Conservation (phyloP, 495 filamentous ascomycete genomes). For the Hyaloscypha finlandica region DNA sequence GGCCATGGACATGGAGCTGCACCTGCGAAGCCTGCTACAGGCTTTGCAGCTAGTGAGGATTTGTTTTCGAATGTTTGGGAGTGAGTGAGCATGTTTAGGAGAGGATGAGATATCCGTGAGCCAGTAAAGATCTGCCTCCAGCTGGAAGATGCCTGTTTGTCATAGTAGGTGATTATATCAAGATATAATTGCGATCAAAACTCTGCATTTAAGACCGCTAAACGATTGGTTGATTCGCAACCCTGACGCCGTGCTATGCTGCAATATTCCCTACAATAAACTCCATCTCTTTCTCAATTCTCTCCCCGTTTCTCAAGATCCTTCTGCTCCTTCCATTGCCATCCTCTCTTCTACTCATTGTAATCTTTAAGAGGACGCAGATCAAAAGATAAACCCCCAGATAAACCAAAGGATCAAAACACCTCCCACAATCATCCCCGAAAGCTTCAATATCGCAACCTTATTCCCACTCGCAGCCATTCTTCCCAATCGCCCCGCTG, state of each 20-base stretch:
- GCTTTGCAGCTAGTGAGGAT: conserved; percentile 75
- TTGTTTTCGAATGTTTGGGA: conserved; percentile 92
- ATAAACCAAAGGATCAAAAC: conserved; percentile 77
- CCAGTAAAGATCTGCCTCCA: conserved; percentile 1
- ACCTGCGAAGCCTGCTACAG: conserved; percentile 45
- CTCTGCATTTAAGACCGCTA: conserved; percentile 4
- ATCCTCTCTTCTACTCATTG: too few relatives aligned
- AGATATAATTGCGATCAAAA: not conserved
- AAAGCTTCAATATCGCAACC: conserved; percentile 84
- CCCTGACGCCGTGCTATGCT: conserved; percentile 34
- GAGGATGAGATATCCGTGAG: not conserved
- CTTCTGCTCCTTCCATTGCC: conserved; percentile 18
- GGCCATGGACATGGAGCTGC: conserved; percentile 38
- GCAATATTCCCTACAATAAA: conserved; percentile 20
- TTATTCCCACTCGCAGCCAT: conserved; percentile 93
- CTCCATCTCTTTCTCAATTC: not conserved
- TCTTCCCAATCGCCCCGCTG: conserved; percentile 80
- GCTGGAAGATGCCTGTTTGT: not conserved
- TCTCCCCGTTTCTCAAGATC: not conserved
- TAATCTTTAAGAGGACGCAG: not conserved
- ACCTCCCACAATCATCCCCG: conserved; percentile 75
- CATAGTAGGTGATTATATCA: conserved; percentile 2
- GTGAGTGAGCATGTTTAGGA: conserved; percentile 14
- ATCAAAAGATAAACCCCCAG: conserved; percentile 64
- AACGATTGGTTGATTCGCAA: not conserved